Conservation (phyloP, 176 grass and related monocot genomes). For the Eleusine indica region DNA sequence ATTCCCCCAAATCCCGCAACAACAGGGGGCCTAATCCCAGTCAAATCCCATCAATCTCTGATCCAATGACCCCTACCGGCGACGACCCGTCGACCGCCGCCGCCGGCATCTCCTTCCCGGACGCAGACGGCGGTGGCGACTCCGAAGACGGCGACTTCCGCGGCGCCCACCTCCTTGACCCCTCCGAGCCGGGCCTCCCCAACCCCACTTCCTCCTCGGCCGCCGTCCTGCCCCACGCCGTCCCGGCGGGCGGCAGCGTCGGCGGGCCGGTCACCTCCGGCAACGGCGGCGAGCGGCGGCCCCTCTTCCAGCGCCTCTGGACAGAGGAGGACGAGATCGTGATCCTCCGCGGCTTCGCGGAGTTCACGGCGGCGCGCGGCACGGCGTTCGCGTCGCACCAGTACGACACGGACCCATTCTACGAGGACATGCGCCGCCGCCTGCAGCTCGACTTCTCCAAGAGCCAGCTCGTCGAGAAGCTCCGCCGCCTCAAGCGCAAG, state of each 20-base stretch:
- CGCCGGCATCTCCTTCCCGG: slow-evolving; percentile 43
- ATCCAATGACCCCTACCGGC: slow-evolving; percentile 48
- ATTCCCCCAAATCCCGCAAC: slow-evolving; percentile 34
- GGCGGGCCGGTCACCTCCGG: slow-evolving; percentile 39
- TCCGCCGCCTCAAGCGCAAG: slow-evolving; percentile 97
- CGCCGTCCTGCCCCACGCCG: slow-evolving; percentile 28
- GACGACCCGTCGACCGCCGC: slow-evolving; percentile 31
- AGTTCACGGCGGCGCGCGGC: slow-evolving; percentile 83
- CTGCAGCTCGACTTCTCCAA: slow-evolving; percentile 96
- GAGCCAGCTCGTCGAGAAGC: slow-evolving; percentile 98
- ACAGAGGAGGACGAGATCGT: slow-evolving; percentile 97
- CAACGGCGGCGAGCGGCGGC: slow-evolving; percentile 61
- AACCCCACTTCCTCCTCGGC: slow-evolving; percentile 32
- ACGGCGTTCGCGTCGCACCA: slow-evolving; percentile 98
- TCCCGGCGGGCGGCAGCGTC: slow-evolving; percentile 15
- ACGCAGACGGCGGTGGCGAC: slow-evolving; percentile 49
- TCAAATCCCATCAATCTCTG: slow-evolving; percentile 30
- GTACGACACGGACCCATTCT: slow-evolving; percentile 97
- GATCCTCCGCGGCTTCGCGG: slow-evolving; percentile 82
- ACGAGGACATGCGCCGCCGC: slow-evolving; percentile 85
- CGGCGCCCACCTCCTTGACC: slow-evolving; percentile 42
- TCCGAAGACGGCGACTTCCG: slow-evolving; percentile 58
- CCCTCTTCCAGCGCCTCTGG: slow-evolving; percentile 94
- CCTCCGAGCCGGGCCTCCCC: slow-evolving; percentile 28
- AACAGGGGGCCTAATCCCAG: slow-evolving; percentile 23